Evolutionary conservation across 2,329 filamentous ascomycete species (phyloP).

Genomic region (Fusarium algeriense): DNA sequence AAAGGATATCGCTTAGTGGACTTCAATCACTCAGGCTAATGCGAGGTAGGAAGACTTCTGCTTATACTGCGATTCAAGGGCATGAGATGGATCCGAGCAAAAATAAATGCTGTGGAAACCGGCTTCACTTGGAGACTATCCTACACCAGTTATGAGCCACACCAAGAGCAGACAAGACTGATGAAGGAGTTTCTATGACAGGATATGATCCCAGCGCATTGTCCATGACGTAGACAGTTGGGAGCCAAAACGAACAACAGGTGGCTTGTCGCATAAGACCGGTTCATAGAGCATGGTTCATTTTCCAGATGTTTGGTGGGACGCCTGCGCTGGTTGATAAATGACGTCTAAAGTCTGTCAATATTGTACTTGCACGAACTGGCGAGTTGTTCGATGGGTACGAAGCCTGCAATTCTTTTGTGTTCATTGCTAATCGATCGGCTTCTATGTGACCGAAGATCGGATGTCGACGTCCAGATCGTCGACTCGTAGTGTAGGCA

Average conservation of each 20-base stretch:
- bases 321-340: conserved; percentile 17
- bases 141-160: conserved; percentile 7
- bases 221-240: background rate
- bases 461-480: conserved; percentile 57
- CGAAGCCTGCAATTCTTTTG: conserved; percentile 54
- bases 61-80: background rate
- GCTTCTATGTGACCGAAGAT: conserved; percentile 56
- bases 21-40: background rate
- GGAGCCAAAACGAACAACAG: background rate
- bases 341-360: conserved; percentile 17
- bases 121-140: background rate
- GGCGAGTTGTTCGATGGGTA: conserved; percentile 44
- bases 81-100: background rate
- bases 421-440: conserved; percentile 60
- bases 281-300: background rate
- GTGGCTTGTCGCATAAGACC: background rate
- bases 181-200: background rate
- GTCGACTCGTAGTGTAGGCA: conserved; percentile 59
- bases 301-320: background rate
- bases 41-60: background rate
- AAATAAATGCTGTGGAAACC: background rate
- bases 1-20: background rate
- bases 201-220: background rate
- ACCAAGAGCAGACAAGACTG: background rate
- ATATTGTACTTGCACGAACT: conserved; percentile 6